phyloP scores from a whole-genome alignment of 2,329 filamentous ascomycete genomes.

The Setomelanomma holmii region DNA sequence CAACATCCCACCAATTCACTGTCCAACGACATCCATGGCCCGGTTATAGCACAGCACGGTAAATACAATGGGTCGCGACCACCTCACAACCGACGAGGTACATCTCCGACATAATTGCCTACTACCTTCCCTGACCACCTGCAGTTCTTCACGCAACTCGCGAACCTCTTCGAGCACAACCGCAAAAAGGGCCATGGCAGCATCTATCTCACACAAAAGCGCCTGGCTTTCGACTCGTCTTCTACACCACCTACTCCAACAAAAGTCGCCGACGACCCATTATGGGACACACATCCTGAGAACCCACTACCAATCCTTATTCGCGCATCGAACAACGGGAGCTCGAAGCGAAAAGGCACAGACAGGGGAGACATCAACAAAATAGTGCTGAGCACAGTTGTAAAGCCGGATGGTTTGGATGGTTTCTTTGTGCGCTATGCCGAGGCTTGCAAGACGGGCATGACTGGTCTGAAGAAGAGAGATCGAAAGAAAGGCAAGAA shows the following conservation, averaged over 20 bases:
- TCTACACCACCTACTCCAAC: constrained; percentile 42
- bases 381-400: constrained; percentile 82
- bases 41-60: constrained; percentile 24
- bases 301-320: constrained; percentile 76
- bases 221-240: constrained; percentile 58
- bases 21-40: constrained; percentile 27
- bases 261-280: constrained; percentile 58
- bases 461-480: constrained; percentile 89
- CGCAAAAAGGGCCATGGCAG: constrained; percentile 75
- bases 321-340: constrained; percentile 80
- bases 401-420: constrained; percentile 77
- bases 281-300: constrained; percentile 67
- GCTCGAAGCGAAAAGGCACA: constrained; percentile 54
- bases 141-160: constrained; percentile 76
- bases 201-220: constrained; percentile 78
- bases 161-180: constrained; percentile 70
- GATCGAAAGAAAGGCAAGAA: constrained; percentile 86
- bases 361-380: constrained; percentile 59
- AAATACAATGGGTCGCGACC: constrained; percentile 56
- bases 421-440: constrained; percentile 85
- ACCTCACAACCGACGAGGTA: constrained; percentile 69
- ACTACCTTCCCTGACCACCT: background rate
- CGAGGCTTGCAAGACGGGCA: constrained; percentile 87
- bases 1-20: constrained; percentile 27
- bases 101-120: no score